A percentile compares a stretch with the other conserved stretches of the same genome.
phyloP scores from a whole-genome alignment of 2,329 filamentous ascomycete genomes.

The Ciborinia camelliae region DNA sequence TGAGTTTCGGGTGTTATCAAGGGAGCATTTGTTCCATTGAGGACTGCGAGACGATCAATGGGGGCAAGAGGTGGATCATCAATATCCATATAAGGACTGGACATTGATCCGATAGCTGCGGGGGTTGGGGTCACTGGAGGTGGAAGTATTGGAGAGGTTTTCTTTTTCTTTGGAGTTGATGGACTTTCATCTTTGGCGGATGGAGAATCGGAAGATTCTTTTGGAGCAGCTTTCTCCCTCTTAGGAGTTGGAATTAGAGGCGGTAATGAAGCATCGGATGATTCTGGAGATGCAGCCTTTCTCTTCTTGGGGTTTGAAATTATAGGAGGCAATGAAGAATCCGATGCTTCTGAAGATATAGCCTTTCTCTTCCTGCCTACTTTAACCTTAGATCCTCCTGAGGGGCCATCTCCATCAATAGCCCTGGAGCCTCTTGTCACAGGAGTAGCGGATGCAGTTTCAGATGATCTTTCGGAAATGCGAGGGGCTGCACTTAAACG shows the following conservation, averaged over 20 bases:
- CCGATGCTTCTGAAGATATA: not conserved
- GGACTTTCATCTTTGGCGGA: constrained; percentile 21
- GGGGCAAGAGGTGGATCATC: constrained; percentile 36
- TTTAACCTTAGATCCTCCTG: constrained; percentile 20
- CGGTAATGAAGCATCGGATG: not conserved
- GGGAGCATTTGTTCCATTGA: constrained; percentile 64
- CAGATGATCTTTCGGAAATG: constrained; percentile 19
- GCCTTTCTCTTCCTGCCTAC: constrained; percentile 16
- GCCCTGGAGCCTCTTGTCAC: not conserved
- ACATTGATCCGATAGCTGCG: constrained; percentile 46
- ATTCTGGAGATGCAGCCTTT: not conserved
- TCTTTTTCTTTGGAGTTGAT: constrained; percentile 29
- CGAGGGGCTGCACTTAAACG: constrained; percentile 29
- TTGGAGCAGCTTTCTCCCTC: constrained; percentile 31
- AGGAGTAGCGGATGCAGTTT: not conserved
- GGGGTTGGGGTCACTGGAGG: constrained; percentile 48
- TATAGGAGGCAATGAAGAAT: not conserved
- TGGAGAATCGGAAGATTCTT: constrained; percentile 19
- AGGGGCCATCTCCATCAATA: constrained; percentile 4
- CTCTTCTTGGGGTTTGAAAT: not conserved
- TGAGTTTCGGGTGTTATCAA: constrained; percentile 70
- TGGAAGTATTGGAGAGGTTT: not conserved
- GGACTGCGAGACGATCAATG: constrained; percentile 55
- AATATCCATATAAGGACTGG: constrained; percentile 43
- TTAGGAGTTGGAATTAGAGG: not conserved